phyloP scores from a whole-genome alignment of 805 yeast genomes.

The Candida ulmi region DNA sequence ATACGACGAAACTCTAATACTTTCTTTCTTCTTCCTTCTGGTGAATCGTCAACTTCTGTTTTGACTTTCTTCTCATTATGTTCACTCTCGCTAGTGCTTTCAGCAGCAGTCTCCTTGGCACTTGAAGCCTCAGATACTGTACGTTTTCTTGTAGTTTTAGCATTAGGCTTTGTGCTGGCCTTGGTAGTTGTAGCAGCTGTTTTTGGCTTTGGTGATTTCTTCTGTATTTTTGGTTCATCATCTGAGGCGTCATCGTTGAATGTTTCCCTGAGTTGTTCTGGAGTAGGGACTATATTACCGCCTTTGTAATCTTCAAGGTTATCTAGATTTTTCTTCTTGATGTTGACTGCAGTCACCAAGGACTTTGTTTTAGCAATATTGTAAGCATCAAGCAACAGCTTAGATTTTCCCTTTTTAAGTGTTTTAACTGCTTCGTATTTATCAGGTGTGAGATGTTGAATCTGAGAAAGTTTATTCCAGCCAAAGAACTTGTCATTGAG shows the following conservation, averaged over 20 bases:
- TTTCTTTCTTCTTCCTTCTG: constrained; percentile 1
- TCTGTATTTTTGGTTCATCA: neutral
- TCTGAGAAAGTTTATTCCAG: neutral
- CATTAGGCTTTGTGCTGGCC: neutral
- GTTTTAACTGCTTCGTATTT: too few relatives aligned
- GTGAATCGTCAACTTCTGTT: neutral
- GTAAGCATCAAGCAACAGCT: too few relatives aligned
- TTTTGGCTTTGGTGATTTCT: too few relatives aligned
- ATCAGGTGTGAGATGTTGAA: neutral
- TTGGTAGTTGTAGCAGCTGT: too few relatives aligned
- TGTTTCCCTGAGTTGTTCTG: neutral
- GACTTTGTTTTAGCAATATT: too few relatives aligned
- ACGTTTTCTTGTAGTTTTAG: neutral
- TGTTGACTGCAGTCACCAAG: too few relatives aligned
- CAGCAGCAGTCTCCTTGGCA: too few relatives aligned
- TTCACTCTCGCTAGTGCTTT: neutral
- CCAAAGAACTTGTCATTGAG: neutral
- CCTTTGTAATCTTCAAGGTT: neutral
- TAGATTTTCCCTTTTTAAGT: too few relatives aligned
- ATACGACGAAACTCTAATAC: constrained; percentile 31
- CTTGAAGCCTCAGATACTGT: constrained; percentile 2
- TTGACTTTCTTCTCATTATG: neutral
- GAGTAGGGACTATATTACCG: neutral
- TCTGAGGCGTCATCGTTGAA: neutral
- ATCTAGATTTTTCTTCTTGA: too few relatives aligned